Evolutionary conservation across 2,329 filamentous ascomycete genomes (phyloP), one percentile per base, ranked within the genome.

Genomic region (Clarireedia sp.): DNA sequence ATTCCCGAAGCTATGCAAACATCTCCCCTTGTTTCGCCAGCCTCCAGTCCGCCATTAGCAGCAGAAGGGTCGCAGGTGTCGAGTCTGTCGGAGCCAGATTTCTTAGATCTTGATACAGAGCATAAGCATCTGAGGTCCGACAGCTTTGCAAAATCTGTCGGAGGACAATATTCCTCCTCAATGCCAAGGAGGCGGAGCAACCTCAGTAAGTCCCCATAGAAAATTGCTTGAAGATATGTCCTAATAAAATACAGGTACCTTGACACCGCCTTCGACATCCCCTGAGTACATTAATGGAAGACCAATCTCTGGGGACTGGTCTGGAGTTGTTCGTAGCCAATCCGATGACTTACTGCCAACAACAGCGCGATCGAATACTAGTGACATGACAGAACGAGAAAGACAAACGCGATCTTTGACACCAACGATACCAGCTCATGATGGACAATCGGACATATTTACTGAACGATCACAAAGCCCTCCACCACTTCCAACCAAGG

Each of bases 1-100:
- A 94, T 99, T 57, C 94, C 94, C n/a, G 87, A 89, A 70, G 89
- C 87, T 55, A 75, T 97, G 68, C 94, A 97, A 73, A 99, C 94
- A 1, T 97, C 92, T 48, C 94, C 94, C 36, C 77, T 97, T 51
- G 88, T 95, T 51, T 96, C 91, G 23, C 94, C 94, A 5, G 86
- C 83, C n/a, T 81, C 82, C 53, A 96, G 91, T 67, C 94, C 94
- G 19, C 81, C 83, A n/a, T 74, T 87, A 41, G 71, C 75, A 17
- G 69, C 76, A 3, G 71, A 80, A 51, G 59, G 69, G n/a, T 65
- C 72, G 3, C 67, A 71, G 57, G 69, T 70, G 58, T 72, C 70
- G 24, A 73, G 67, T 37, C 71, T 90, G 6, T 79, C 82, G 61
- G 87, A 91, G 59, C 85, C 85, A 10, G 86, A 90, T 54, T 79